A percentile compares a stretch with the other conserved stretches of the same genome.
Conservation (phyloP, 345 rosid genomes). For the Psidium friedrichsthalianum region DNA sequence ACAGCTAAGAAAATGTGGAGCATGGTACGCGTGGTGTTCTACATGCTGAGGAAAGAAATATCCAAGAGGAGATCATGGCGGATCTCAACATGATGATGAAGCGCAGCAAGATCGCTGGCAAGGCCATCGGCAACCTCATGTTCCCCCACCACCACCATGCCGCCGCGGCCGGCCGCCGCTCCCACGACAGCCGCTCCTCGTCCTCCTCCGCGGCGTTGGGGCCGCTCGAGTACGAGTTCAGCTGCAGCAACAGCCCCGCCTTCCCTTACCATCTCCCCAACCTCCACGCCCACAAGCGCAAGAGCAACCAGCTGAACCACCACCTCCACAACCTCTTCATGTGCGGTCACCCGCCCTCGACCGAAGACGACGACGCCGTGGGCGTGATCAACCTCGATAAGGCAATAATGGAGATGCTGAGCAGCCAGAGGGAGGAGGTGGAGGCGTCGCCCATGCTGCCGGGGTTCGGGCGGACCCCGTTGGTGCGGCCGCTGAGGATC, state of each 20-base stretch:
- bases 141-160: conserved; percentile 40
- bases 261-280: background rate
- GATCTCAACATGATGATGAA: conserved; percentile 69
- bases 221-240: conserved; percentile 67
- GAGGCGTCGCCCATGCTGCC: conserved; percentile 71
- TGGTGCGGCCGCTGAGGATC: conserved; percentile 68
- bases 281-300: conserved; percentile 8
- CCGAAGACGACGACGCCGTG: conserved; percentile 23
- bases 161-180: background rate
- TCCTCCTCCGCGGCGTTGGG: conserved; percentile 4
- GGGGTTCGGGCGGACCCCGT: conserved; percentile 72
- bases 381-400: conserved; percentile 27
- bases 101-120: conserved; percentile 68
- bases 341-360: conserved; percentile 51
- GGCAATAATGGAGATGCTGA: conserved; percentile 50
- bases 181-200: background rate
- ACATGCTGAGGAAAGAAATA: conserved; percentile 57
- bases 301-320: conserved; percentile 15
- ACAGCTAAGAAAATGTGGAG: conserved; percentile 51
- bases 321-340: conserved; percentile 30
- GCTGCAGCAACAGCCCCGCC: conserved; percentile 84
- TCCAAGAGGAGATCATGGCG: conserved; percentile 48
- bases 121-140: conserved; percentile 50
- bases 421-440: conserved; percentile 14
- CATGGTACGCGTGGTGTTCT: conserved; percentile 45